Evolutionary conservation across 371 early-diverging fungal species (phyloP), one percentile per base, ranked within the genome.

Genomic region (Rhizopus arrhizus): DNA sequence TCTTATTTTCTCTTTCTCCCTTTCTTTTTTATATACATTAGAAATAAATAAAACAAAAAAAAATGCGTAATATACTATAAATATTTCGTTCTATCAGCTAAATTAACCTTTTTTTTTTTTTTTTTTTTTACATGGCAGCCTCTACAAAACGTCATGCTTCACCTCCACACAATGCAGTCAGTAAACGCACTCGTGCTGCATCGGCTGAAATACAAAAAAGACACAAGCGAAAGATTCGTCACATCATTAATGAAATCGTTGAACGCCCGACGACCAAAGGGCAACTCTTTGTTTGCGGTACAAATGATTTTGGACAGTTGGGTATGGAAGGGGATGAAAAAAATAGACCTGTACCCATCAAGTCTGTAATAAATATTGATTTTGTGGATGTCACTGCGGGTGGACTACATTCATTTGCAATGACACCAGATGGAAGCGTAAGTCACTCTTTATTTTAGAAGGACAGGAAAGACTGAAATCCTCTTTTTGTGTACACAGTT

Each of bases 271-370:
- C 57, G 11, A 52, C 59, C 3, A 54, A 68, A 6, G 95, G 95
- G 8, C 73, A 84, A 0, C 90, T 96, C 5, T 95, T 91, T 73
- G 94, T 94, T 16, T 93, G 96, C 70, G 99, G 99, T 22, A 91
- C 87, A 32, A 96, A 96, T 56, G 95, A 96, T 68, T 92, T 94
- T 53, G 95, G 92, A 13, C 99, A 99, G 82, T 88, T 98, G n/a
- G 99, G 98, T 32, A 80, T 97, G n/a, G 94, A 93, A 5, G 87
- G 91, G 53, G 95, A 94, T 54, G 86, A 85, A 59, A 83, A 86
- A 50, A 89, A 85, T 64, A 85, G 83, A 69, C 97, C 97, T 34
- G 85, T 80, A 62, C 83, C 84, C 22, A 72, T 95, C 4, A 69
- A 72, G 9, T 86, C 75, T 13, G 87, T 98, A 47, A 75, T 75